A percentile compares a stretch with the other conserved stretches of the same genome.
Evolutionary conservation across 2,329 filamentous ascomycete genomes (phyloP).

Genomic region (Phyllachora maydis): DNA sequence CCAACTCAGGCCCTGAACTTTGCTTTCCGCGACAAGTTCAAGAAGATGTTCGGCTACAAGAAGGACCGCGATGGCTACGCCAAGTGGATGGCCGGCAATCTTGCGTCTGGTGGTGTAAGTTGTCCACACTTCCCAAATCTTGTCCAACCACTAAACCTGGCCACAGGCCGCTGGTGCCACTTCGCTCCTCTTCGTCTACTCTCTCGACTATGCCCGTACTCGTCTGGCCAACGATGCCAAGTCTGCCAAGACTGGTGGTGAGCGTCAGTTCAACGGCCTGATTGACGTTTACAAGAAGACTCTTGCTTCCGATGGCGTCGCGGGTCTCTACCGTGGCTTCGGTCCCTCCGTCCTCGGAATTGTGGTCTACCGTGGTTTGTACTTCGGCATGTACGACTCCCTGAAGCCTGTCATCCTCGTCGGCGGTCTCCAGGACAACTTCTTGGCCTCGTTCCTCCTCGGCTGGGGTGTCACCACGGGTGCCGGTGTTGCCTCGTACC

Average conservation of each 20-base stretch:
- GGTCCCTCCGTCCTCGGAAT: conserved; percentile 98
- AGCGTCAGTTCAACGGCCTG: conserved; percentile 99
- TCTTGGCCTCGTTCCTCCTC: conserved; percentile 97
- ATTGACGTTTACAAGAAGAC: conserved; percentile 99
- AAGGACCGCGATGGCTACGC: conserved; percentile 97
- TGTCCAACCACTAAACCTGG: conserved; percentile 2
- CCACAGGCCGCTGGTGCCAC: conserved; percentile 90
- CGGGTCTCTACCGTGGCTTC: conserved; percentile 99
- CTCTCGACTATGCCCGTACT: conserved; percentile 99
- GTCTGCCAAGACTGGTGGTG: conserved; percentile 90
- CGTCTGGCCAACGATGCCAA: conserved; percentile 99
- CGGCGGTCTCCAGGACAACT: conserved; percentile 87
- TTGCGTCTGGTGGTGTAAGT: conserved; percentile 98
- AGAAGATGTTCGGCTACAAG: conserved; percentile 99
- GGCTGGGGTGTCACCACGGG: conserved; percentile 98
- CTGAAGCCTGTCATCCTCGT: conserved; percentile 96
- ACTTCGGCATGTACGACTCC: conserved; percentile 99
- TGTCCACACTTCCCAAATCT: not conserved
- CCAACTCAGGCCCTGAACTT: conserved; percentile 99
- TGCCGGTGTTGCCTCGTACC: conserved; percentile 99
- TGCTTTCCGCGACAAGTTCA: conserved; percentile 99
- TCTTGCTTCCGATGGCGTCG: conserved; percentile 92
- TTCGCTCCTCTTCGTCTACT: conserved; percentile 99
- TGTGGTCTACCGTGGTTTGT: conserved; percentile 99
- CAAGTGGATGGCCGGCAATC: conserved; percentile 99